Percentiles rank a stretch among this genome's conserved stretches.
These are phyloP conservation scores for Detonula confervacea DNA, from an alignment of 352 stramenopile species.

Conservation along the genomic window DNA sequence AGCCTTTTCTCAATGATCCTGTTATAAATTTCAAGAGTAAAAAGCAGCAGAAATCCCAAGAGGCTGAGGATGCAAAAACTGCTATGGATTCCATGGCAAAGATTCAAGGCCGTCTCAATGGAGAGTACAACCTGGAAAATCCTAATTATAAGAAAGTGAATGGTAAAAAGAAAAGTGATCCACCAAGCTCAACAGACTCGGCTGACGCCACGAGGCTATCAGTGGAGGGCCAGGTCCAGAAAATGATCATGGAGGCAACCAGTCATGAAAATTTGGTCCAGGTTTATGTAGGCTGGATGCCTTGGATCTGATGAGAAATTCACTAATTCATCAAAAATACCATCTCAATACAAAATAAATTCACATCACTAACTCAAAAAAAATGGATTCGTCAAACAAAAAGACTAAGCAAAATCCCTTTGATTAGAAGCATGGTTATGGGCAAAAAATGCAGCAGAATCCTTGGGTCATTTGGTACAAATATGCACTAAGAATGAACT, in stretches of 20 bases:
- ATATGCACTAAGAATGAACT: too few relatives aligned
- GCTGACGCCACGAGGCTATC: slow-evolving; percentile 76
- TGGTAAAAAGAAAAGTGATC: slow-evolving; percentile 35
- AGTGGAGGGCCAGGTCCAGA: slow-evolving; percentile 86
- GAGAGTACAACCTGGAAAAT: slow-evolving; percentile 86
- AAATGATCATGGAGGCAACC: slow-evolving; percentile 85
- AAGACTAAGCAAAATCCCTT: too few relatives aligned
- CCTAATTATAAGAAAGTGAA: slow-evolving; percentile 78
- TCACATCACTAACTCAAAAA: too few relatives aligned
- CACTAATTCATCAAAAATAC: too few relatives aligned
- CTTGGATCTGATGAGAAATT: slow-evolving; percentile 84
- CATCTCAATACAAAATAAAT: too few relatives aligned
- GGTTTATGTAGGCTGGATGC: slow-evolving; percentile 87
- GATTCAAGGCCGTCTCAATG: slow-evolving; percentile 80
- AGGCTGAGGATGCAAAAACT: slow-evolving; percentile 25
- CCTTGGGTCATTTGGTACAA: too few relatives aligned
- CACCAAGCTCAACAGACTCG: slow-evolving; percentile 44
- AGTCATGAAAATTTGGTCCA: slow-evolving; percentile 86
- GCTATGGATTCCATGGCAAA: slow-evolving; percentile 67
- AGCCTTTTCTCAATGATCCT: slow-evolving; percentile 99
- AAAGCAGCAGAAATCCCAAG: slow-evolving; percentile 60
- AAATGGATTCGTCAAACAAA: too few relatives aligned
- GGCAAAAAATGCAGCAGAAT: too few relatives aligned
- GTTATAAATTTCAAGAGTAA: slow-evolving; percentile 87
- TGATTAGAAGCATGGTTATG: too few relatives aligned